Evolutionary conservation across 768 basidiomycete genomes (phyloP).

Genomic region (Pleurotus djamor): DNA sequence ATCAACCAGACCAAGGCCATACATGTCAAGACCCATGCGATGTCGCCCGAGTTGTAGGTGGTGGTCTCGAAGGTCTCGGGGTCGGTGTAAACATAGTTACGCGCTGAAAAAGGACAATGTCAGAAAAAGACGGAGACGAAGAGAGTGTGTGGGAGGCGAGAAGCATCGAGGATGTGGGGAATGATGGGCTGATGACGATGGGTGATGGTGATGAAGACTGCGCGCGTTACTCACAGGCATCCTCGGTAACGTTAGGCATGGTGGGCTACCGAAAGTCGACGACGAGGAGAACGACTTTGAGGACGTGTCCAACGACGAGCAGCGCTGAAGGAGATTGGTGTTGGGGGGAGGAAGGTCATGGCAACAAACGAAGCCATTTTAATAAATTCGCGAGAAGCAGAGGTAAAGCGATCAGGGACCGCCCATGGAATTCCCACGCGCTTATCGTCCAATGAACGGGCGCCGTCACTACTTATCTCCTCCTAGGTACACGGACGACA

Average conservation of each 20-base stretch:
- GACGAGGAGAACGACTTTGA: neutral
- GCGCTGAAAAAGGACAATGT: slow-evolving; percentile 23
- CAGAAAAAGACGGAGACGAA: neutral
- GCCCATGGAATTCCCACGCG: too few relatives aligned
- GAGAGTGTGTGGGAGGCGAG: neutral
- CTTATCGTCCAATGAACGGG: too few relatives aligned
- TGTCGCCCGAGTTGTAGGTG: slow-evolving; percentile 48
- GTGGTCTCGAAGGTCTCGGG: slow-evolving; percentile 23
- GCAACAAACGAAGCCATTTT: too few relatives aligned
- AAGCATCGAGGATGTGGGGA: neutral
- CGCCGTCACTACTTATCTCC: too few relatives aligned
- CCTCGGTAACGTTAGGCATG: slow-evolving; percentile 8
- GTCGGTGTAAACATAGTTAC: slow-evolving; percentile 29
- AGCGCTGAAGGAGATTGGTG: too few relatives aligned
- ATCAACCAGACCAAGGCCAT: slow-evolving; percentile 85
- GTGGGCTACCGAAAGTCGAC: neutral
- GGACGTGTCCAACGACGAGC: too few relatives aligned
- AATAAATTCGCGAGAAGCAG: too few relatives aligned
- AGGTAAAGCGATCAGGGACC: too few relatives aligned
- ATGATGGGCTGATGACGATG: neutral
- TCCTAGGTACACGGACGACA: too few relatives aligned
- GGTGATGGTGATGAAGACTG: neutral
- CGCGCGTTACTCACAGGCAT: neutral
- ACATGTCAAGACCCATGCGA: slow-evolving; percentile 58
- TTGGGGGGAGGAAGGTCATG: too few relatives aligned